Base-by-base conservation (phyloP, 2,329 filamentous ascomycete species). In the Aspergillus neoniger region DNA sequence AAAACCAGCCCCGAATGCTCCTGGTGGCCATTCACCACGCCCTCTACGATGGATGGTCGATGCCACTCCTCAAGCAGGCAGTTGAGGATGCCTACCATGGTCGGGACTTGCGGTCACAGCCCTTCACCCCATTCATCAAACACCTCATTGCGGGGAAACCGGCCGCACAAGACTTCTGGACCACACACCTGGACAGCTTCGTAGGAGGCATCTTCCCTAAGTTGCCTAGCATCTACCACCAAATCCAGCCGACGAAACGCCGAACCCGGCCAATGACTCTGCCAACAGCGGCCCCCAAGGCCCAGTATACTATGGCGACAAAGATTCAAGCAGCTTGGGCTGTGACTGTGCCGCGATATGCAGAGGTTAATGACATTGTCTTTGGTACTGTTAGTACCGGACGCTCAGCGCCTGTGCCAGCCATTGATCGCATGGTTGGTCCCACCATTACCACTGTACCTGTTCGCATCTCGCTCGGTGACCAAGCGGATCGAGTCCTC, bases 101-200 rank as follows among this genome's bases (percentile, higher is more conserved):
- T 5, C 7, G 25, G 10, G 2, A 30, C 12, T 9, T 76, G 21
- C 83, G 82, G 0, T 83, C 85, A 62, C 72, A 75, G n/a, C 71
- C 76, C 10, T 83, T 86, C 67, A 82, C 85, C 63, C 73, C 73
- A 28, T 76, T 84, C 19, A 76, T 86, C 44, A 76, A 82, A 4
- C 69, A 77, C 17, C 71, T 76, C 36, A 51, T 8, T 15, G 23
- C 8, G 25, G 23, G 21, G 2, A 14, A 28, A 15, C 15, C 0
- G 3, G 47, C 23, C 2, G 48, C 55, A 19, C n/a, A 19, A 19
- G 19, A 12, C 9, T 58, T 43, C 3, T 58, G 55, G 55, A 28
- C 21, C 4, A 25, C 10, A 1, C 47, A 50, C 2, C 47, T 50
- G n/a, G 23, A 28, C 10, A 17, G 25, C 47, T 25, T 25, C 7